Evolutionary conservation across 2,329 filamentous ascomycete genomes (phyloP), one percentile per base, ranked within the genome.

Genomic region (Sordariomycetes sp.): DNA sequence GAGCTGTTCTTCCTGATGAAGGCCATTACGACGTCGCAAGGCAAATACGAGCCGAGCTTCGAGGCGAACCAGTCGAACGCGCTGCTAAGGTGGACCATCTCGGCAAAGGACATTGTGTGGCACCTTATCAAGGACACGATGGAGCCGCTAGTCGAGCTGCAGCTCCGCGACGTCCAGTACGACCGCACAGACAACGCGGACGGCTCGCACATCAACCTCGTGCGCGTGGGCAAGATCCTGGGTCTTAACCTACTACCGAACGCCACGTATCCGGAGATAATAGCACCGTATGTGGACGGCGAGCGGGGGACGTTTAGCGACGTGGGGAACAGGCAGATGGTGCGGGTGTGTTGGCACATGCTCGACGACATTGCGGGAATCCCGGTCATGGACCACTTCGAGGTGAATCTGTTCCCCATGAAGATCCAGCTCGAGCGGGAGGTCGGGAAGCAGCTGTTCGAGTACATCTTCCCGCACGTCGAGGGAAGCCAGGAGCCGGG

Each of bases 1-100:
- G 95, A 99, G 69, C 73, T 99, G 10, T 99, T 99, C 77, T 99
- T 99, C 73, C 88, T 99, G 76, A 97, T 99, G 94, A 97, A 99
- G 66, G 95, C 94, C 45, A 99, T 99, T 67, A 99, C 94, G 1
- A 95, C 90, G 2, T 95, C 92, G 5, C 94, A 99, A 70, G 80
- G 90, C 59, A 94, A 91, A 67, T 85, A 84, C 61, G 90, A 95
- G 60, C 81, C 80, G 64, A 84, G 7, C 81, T 90, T 61, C 10
- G 57, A 58, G 48, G 25, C 39, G 12, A 48, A 53, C 20, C 56
- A 57, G 22, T 86, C 85, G 58, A 91, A 82, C 59, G 90, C 90
- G 6, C 75, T 96, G 48, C 71, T 99, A 57, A 86, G 89, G 64
- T 96, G 92, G 87, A 94, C 90, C 67, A 90, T 99, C 59, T 87